A percentile compares a stretch with the other conserved stretches of the same genome.
phyloP scores from a whole-genome alignment of 2,329 filamentous ascomycete genomes.

The Xylariaceae sp. region DNA sequence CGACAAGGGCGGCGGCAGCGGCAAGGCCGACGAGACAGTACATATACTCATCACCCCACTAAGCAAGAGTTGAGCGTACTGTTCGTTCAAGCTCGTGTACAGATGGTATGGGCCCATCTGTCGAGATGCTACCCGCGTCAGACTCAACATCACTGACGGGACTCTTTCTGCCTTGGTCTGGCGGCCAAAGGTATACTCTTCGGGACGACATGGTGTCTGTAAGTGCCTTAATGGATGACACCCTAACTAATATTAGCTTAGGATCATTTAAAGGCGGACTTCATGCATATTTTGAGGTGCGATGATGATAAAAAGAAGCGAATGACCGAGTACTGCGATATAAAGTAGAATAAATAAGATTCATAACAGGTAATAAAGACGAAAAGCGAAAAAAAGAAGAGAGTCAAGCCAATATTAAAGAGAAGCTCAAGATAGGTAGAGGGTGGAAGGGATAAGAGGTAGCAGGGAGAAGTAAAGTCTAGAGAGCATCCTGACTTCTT shows the following conservation, averaged over 20 bases:
- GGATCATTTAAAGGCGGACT: neutral
- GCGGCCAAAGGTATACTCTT: conserved; percentile 17
- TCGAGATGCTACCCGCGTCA: conserved; percentile 17
- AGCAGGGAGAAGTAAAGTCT: too few relatives aligned
- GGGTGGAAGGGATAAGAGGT: too few relatives aligned
- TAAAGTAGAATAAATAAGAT: neutral
- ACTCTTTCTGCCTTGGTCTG: conserved; percentile 1
- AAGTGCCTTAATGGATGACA: neutral
- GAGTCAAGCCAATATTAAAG: too few relatives aligned
- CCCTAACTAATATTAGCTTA: neutral
- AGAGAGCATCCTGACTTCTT: too few relatives aligned
- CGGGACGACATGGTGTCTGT: conserved; percentile 4
- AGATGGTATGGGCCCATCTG: conserved; percentile 30
- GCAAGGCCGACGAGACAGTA: conserved; percentile 40
- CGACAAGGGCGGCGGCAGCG: conserved; percentile 37
- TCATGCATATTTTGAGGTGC: neutral
- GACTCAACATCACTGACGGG: conserved; percentile 12
- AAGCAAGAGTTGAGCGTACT: conserved; percentile 39
- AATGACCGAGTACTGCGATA: neutral
- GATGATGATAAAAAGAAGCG: neutral
- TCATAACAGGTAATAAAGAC: neutral
- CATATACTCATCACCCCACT: conserved; percentile 47
- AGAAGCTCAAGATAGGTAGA: neutral
- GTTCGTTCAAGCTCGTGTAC: conserved; percentile 31
- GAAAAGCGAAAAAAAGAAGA: too few relatives aligned